Evolutionary conservation across 768 basidiomycete species (phyloP), one percentile per base, ranked within the genome.

Genomic region (Tylopilus plumbeoviolaceoides): DNA sequence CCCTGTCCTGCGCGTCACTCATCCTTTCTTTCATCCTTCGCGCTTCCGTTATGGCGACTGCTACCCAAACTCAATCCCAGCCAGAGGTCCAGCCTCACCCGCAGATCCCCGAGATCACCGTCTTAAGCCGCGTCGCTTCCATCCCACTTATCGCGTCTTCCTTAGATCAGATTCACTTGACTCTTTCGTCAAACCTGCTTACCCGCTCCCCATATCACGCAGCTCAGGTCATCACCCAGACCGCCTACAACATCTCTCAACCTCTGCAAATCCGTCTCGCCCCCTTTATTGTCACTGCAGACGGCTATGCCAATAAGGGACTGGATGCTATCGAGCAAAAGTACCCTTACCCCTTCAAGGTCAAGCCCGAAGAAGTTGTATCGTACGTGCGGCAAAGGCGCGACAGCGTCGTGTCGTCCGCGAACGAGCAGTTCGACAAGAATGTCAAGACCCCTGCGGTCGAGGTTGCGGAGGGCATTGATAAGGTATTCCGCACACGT

Each of bases 311-410:
- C 27, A 87, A 89, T 77, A 84, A 80, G 73, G 85, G 82, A 27
- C 76, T 89, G 36, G 88, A 91, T 64, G 82, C 68, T 18, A 85
- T 91, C 49, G 77, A 90, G 73, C 75, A 78, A 49, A 80, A 80
- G 48, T 89, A 83, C 65, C 90, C 89, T 12, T 85, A 84, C 64
- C 81, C 88, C 5, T 92, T 91, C 78, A 75, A 81, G 54, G 80
- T 80, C 17, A 81, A 82, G 61, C 84, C 88, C 4, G 85, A 86
- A 60, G 88, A 91, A 3, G 79, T 92, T 20, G 74, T 74, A 28
- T 75, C 72, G 11, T 81, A 79, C 54, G 75, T 89, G 36, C 81
- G 78, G 59, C 75, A 81, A 53, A 73, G 75, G 53, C 78, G 75
- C 44, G 78, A 86, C 56, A 77, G 67, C 62, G 79, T 81, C 40